Base-by-base conservation (phyloP, 352 stramenopile species). In the Globisporangium emineosum region DNA sequence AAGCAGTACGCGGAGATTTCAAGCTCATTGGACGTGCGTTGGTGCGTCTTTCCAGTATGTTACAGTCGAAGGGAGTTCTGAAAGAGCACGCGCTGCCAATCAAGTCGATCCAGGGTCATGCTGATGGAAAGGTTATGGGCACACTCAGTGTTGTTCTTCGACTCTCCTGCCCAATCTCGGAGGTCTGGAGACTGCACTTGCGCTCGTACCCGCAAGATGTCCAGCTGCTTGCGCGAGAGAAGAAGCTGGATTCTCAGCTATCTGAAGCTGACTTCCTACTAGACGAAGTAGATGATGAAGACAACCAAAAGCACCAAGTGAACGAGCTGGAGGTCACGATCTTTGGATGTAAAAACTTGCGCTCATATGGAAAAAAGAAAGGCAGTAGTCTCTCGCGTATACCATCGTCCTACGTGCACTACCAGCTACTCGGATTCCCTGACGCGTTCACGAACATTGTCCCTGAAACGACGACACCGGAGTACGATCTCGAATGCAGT, bases 181-280 rank as follows among this genome's bases (percentile, higher is more conserved):
- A 98, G 62, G 86, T 98, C 45, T 98, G 90, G 79, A 77, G 81
- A 50, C 69, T 98, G 1, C 96, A 98, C 57, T 67, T 98, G 21
- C 87, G 89, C 25, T 88, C 89, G 19, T 92, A 92, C 55, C 93
- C 93, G 17, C 81, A 91, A 54, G 91, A 98, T 71, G 74, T 81
- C 40, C 68, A 85, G 32, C 54, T 93, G 23, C 60, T 93, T 12
- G 75, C 72, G 6, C 69, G 23, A 6, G 21, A 67, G 47, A 59
- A 47, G 2, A 72, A 75, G 32, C 5, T 15, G 56, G n/a, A 2
- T 19, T 56, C 51, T 19, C 49, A 50, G 25, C 30, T 55, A 43
- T 71, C 62, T 30, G 65, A 64, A 13, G 60, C 71, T n/a, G 65
- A 64, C 0, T 66, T 66, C 10, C 49, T 75, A 37, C 62, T 50